Evolutionary conservation across 2,329 filamentous ascomycete species (phyloP), one percentile per base, ranked within the genome.

Genomic region (Penicillium corylophilum): DNA sequence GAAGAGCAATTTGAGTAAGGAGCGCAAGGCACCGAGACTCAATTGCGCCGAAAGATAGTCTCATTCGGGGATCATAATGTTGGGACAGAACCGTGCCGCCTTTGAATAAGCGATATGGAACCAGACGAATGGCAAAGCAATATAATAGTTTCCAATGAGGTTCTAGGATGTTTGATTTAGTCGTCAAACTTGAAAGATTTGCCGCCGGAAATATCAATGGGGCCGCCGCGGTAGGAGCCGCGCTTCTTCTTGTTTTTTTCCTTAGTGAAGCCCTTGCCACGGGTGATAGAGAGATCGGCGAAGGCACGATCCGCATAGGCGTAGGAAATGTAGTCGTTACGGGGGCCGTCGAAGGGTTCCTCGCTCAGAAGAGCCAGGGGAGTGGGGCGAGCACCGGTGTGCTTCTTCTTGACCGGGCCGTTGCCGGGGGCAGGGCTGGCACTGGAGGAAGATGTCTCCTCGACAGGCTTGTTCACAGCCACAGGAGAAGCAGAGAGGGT

Each of bases 241-340:
- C 85, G 82, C 81, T 91, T 92, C 82, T 91, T 94, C 81, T 99
- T 99, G 77, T 99, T 99, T 85, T 99, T 99, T 79, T 97, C 94
- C 80, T 99, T 99, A 54, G 93, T 97, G 76, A 99, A 99, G 4
- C 90, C 91, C 77, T 96, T 97, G 65, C 94, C 94, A 71, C 88
- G 90, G 28, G 93, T 97, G 35, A 96, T 83, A 44, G 91, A 89
- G 57, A 99, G 77, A 69, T 96, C 92, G 61, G 90, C 83, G 68
- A 92, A 89, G 8, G 95, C 95, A 62, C 85, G 85, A 64, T 94
- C 87, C 22, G 92, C 93, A 74, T 97, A 99, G 57, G 88, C 86
- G 70, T 96, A 90, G 20, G 85, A 80, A 10, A 90, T 80, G 70
- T 93, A 97, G 13, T 82, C 83, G 73, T 97, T 96, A 63, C 87